phyloP scores from a whole-genome alignment of 108 stramenopile species.

The Skeletonema potamos region DNA sequence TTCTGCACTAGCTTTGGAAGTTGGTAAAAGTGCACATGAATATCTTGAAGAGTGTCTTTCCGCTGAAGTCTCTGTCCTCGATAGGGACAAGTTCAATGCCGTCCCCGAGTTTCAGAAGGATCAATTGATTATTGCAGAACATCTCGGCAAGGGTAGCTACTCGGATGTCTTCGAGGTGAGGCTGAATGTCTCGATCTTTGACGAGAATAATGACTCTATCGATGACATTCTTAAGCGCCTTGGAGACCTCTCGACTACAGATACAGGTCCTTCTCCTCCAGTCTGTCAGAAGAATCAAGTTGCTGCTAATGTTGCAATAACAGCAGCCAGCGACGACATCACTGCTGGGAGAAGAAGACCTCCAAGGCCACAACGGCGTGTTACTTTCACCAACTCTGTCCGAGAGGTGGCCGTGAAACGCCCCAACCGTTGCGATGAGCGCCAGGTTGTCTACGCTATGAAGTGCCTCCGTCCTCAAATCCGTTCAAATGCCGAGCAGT shows the following conservation, averaged over 20 bases:
- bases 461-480: constrained; percentile 28
- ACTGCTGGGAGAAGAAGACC: background rate
- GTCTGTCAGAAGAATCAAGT: background rate
- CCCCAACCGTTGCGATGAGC: background rate
- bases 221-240: background rate
- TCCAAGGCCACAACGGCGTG: background rate
- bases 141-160: background rate
- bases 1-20: background rate
- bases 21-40: background rate
- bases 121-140: background rate
- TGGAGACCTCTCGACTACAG: background rate
- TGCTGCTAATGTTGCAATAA: background rate
- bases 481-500: constrained; percentile 12
- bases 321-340: background rate
- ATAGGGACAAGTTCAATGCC: background rate
- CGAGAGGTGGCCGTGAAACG: background rate
- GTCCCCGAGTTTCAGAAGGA: background rate
- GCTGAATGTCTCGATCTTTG: background rate
- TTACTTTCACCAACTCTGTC: background rate
- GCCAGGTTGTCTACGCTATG: constrained; percentile 11
- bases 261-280: background rate
- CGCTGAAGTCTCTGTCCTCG: background rate
- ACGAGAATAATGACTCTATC: background rate
- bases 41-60: background rate
- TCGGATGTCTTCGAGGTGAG: background rate